These are phyloP conservation scores for Candida anglica DNA, from an alignment of 805 yeast species.

Conservation along the genomic window DNA sequence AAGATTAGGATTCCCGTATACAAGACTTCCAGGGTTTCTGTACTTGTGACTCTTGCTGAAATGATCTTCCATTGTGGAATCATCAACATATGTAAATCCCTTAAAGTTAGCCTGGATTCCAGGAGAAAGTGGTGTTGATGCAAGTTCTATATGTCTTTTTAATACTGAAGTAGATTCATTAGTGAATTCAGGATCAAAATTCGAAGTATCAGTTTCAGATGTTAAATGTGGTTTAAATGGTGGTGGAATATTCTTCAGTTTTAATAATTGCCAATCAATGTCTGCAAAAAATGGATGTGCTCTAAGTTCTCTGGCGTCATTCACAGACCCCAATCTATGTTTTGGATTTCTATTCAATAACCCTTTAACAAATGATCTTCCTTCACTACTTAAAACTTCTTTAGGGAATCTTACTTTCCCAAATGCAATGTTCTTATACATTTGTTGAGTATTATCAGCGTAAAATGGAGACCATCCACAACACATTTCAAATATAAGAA, in stretches of 20 bases:
- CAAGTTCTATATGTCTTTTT: constrained; percentile 60
- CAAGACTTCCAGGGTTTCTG: constrained; percentile 61
- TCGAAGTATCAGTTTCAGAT: constrained; percentile 90
- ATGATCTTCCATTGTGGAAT: constrained; percentile 86
- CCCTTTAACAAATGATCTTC: constrained; percentile 94
- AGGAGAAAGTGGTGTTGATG: constrained; percentile 83
- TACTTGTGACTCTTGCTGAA: constrained; percentile 42
- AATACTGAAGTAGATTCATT: constrained; percentile 82
- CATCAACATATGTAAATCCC: constrained; percentile 96
- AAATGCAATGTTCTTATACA: constrained; percentile 98
- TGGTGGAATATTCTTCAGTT: constrained; percentile 83
- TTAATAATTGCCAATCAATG: constrained; percentile 82
- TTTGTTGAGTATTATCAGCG: constrained; percentile 96
- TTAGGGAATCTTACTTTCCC: constrained; percentile 97
- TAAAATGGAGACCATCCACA: constrained; percentile 99
- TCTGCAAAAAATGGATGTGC: constrained; percentile 91
- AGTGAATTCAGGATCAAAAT: constrained; percentile 97
- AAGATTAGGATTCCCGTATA: constrained; percentile 73
- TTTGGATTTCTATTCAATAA: constrained; percentile 91
- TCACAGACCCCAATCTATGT: constrained; percentile 86
- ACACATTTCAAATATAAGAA: constrained; percentile 96
- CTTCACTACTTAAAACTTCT: constrained; percentile 89
- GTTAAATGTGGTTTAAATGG: constrained; percentile 93
- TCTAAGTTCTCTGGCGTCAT: constrained; percentile 89
- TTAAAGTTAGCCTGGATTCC: constrained; percentile 95